Conservation (phyloP, 768 basidiomycete species). For the Agrocybe pediades region DNA sequence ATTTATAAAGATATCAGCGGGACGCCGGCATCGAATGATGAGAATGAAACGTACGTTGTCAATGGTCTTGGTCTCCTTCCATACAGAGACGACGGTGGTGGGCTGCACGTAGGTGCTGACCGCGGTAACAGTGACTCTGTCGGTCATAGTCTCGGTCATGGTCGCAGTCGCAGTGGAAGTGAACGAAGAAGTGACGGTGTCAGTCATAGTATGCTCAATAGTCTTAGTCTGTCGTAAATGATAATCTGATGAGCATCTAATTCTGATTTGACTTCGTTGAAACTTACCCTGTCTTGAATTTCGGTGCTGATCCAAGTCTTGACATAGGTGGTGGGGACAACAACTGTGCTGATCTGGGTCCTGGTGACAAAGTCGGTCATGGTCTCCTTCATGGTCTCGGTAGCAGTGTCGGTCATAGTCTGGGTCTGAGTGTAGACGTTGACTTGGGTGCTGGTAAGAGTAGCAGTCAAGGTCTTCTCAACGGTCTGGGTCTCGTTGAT, state of each 20-base stretch:
- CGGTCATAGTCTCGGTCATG: constrained; percentile 54
- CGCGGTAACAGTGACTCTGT: constrained; percentile 54
- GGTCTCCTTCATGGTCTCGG: constrained; percentile 50
- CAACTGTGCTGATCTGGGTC: constrained; percentile 52
- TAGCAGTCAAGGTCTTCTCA: constrained; percentile 64
- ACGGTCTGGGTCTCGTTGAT: constrained; percentile 57
- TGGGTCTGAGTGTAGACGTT: constrained; percentile 54
- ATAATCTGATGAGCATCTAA: not conserved
- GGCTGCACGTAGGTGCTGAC: constrained; percentile 54
- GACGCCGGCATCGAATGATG: not conserved
- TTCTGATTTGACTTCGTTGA: not conserved
- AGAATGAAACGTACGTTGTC: constrained; percentile 47
- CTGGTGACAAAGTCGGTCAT: constrained; percentile 57
- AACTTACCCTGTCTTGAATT: constrained; percentile 60
- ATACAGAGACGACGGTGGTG: constrained; percentile 58
- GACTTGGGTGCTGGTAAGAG: constrained; percentile 58
- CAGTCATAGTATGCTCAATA: constrained; percentile 48
- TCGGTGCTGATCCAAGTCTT: constrained; percentile 53
- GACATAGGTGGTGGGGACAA: constrained; percentile 60
- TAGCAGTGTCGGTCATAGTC: constrained; percentile 49
- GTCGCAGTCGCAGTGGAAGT: constrained; percentile 60
- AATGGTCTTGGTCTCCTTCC: constrained; percentile 55
- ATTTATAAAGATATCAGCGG: constrained; percentile 1
- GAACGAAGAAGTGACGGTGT: constrained; percentile 51
- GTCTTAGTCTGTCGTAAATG: constrained; percentile 50